phyloP scores from a whole-genome alignment of 2,329 filamentous ascomycete genomes.

The Cladorrhinum sp. region DNA sequence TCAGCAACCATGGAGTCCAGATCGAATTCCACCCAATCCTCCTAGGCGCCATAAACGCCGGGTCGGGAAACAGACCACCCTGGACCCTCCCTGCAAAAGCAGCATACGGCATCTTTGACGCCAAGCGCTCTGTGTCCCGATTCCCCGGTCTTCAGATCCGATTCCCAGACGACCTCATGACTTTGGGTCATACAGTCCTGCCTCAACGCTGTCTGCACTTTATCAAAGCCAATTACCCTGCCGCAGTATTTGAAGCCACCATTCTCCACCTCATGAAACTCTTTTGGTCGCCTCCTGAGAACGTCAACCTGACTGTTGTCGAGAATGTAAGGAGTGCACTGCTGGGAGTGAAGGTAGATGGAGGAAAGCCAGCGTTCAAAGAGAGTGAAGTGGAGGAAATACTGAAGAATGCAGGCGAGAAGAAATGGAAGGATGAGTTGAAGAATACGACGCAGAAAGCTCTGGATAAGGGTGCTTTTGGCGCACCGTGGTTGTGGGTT shows the following conservation, averaged over 20 bases:
- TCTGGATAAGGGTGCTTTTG: conserved; percentile 67
- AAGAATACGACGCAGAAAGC: conserved; percentile 58
- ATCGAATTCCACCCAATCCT: conserved; percentile 71
- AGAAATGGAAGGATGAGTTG: conserved; percentile 43
- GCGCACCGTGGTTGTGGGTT: conserved; percentile 73
- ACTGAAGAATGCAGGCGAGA: conserved; percentile 48
- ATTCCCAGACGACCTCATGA: conserved; percentile 44
- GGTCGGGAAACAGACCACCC: conserved; percentile 69
- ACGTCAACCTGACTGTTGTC: conserved; percentile 52
- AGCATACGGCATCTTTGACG: conserved; percentile 48
- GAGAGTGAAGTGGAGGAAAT: conserved; percentile 53
- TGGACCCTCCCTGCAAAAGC: conserved; percentile 70
- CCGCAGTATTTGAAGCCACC: conserved; percentile 48
- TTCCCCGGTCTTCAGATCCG: conserved; percentile 38
- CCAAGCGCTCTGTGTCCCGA: conserved; percentile 37
- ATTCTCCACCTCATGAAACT: conserved; percentile 55
- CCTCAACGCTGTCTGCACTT: conserved; percentile 65
- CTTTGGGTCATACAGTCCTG: conserved; percentile 44
- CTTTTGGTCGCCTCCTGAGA: conserved; percentile 58
- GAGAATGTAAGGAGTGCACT: conserved; percentile 26
- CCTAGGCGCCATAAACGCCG: conserved; percentile 63
- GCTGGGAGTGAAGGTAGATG: conserved; percentile 8
- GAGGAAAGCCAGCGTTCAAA: conserved; percentile 41
- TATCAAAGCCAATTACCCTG: conserved; percentile 58
- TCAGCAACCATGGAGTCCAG: conserved; percentile 58